Conservation (phyloP, 371 early-diverging fungal species). For the Conidiobolus incongruus region DNA sequence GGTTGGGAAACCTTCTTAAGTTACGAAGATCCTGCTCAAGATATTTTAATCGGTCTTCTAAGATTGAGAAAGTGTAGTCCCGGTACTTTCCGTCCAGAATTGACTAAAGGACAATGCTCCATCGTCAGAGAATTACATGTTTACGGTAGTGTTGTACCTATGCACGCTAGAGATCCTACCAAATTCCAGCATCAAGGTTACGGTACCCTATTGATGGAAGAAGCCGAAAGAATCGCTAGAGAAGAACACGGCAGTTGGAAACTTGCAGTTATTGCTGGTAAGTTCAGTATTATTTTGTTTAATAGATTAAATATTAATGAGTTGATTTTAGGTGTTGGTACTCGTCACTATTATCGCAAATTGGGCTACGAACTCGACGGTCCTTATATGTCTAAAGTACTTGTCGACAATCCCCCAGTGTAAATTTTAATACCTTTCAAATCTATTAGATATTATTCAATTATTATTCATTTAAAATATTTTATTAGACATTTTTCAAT, state of each 20-base stretch:
- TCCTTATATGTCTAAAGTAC: slow-evolving; percentile 90
- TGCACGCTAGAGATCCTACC: slow-evolving; percentile 86
- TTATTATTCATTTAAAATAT: no score
- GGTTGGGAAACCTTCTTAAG: slow-evolving; percentile 99
- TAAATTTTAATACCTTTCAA: slow-evolving; percentile 3
- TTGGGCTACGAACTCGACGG: slow-evolving; percentile 96
- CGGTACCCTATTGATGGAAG: slow-evolving; percentile 97
- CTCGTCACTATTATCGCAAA: slow-evolving; percentile 96
- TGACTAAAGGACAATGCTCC: slow-evolving; percentile 28
- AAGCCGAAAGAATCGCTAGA: slow-evolving; percentile 97
- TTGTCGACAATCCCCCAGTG: no score
- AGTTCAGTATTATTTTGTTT: no score
- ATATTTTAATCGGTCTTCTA: slow-evolving; percentile 94
- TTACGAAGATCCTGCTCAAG: slow-evolving; percentile 97
- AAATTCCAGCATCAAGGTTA: slow-evolving; percentile 99
- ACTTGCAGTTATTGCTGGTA: slow-evolving; percentile 91
- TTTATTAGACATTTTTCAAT: no score
- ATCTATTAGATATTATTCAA: not conserved
- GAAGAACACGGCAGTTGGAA: slow-evolving; percentile 96
- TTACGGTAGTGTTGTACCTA: slow-evolving; percentile 95
- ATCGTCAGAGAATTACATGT: slow-evolving; percentile 99
- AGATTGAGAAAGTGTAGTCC: slow-evolving; percentile 87
- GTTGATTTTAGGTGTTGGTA: slow-evolving; percentile 60
- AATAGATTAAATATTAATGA: not conserved
- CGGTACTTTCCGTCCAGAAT: slow-evolving; percentile 82